These are phyloP conservation scores for Cordyceps fumosorosea DNA, from an alignment of 2,329 filamentous ascomycete species.

Conservation along the genomic window DNA sequence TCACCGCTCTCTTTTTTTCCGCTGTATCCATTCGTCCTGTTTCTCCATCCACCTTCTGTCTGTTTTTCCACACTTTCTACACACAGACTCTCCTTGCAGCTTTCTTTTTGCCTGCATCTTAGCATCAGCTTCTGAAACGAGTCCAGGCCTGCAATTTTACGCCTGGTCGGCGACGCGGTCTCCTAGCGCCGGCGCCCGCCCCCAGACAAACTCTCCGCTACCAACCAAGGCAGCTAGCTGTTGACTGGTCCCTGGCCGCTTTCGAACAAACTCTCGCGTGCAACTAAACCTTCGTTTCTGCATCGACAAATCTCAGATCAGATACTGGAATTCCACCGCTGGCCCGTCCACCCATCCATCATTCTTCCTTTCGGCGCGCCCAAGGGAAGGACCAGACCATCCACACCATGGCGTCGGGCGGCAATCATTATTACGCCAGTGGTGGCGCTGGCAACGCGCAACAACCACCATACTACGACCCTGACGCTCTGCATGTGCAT, in stretches of 20 bases:
- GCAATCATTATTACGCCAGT: conserved; percentile 47
- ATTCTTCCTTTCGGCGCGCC: not conserved
- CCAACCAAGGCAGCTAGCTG: not conserved
- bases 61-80: not conserved
- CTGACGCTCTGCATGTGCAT: conserved; percentile 32
- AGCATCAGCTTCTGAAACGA: conserved; percentile 9
- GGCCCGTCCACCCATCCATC: not conserved
- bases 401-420: conserved; percentile 53
- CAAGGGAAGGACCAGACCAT: not conserved
- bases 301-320: not conserved
- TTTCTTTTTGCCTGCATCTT: not conserved
- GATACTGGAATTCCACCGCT: not conserved
- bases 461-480: conserved; percentile 33
- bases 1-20: not conserved
- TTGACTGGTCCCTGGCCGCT: not conserved
- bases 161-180: not conserved
- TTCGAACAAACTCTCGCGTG: not conserved
- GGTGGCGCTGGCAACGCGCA: conserved; percentile 17
- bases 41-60: not conserved
- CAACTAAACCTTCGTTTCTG: not conserved
- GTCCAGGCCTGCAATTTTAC: conserved; percentile 7
- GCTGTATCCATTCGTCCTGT: not conserved
- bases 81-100: not conserved
- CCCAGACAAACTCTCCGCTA: conserved; percentile 4
- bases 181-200: conserved; percentile 9